Percentiles rank a stretch among this genome's conserved stretches.
Evolutionary conservation across 805 yeast species (phyloP).

Genomic region (Candida glaebosa): DNA sequence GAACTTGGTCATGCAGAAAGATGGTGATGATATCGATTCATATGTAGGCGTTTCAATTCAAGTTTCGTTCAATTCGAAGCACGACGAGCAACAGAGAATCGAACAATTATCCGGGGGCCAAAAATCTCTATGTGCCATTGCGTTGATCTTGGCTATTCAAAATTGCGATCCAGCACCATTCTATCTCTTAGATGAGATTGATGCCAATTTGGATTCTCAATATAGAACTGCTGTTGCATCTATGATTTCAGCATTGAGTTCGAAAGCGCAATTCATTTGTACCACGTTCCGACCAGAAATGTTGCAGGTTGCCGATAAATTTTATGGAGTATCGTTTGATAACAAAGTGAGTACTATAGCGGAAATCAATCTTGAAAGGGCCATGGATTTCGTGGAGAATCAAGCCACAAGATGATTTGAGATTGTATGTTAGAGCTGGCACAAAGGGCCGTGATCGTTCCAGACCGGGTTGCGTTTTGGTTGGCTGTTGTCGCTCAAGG

Average conservation of each 20-base stretch:
- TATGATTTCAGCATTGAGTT: slow-evolving; percentile 62
- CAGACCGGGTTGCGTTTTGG: too few species aligned
- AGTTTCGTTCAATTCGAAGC: slow-evolving; percentile 84
- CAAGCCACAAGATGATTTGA: slow-evolving; percentile 20
- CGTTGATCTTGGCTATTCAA: slow-evolving; percentile 90
- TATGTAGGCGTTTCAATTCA: slow-evolving; percentile 81
- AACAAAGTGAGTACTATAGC: slow-evolving; percentile 77
- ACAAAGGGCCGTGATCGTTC: too few species aligned
- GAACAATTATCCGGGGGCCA: slow-evolving; percentile 97
- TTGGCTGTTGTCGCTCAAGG: too few species aligned
- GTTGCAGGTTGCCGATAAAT: slow-evolving; percentile 80
- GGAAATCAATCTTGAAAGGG: slow-evolving; percentile 68
- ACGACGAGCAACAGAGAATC: slow-evolving; percentile 80
- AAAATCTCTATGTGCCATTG: slow-evolving; percentile 93
- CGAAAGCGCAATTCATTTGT: slow-evolving; percentile 84
- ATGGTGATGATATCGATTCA: slow-evolving; percentile 42
- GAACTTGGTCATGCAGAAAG: slow-evolving; percentile 56
- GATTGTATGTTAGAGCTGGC: too few species aligned
- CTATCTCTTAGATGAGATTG: slow-evolving; percentile 93
- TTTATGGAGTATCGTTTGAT: slow-evolving; percentile 81
- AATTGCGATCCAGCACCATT: slow-evolving; percentile 96
- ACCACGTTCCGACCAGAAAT: slow-evolving; percentile 95
- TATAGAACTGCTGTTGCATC: slow-evolving; percentile 85
- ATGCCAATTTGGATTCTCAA: slow-evolving; percentile 91
- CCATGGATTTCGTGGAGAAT: slow-evolving; percentile 80